Percentiles rank a stretch among this genome's conserved stretches.
Evolutionary conservation across 169 alveolate species (phyloP).

Genomic region (Babesia bovis): DNA sequence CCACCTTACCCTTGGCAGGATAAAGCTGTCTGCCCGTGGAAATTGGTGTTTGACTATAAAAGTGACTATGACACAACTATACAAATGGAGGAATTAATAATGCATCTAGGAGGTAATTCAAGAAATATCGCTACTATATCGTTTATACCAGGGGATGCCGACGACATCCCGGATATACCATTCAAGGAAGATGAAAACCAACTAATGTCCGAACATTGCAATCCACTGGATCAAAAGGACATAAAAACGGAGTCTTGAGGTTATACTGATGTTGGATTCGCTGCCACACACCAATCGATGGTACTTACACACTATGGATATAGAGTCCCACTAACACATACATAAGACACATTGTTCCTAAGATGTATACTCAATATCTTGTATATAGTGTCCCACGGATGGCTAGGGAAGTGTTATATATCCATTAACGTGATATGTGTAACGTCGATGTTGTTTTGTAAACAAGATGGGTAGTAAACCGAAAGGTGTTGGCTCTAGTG

Average conservation of each 20-base stretch:
- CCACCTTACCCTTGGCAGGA: conserved; percentile 61
- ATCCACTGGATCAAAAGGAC: background rate
- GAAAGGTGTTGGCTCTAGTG: too few species aligned
- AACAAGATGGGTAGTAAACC: too few species aligned
- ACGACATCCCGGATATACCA: conserved; percentile 52
- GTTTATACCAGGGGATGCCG: conserved; percentile 48
- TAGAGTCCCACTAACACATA: too few species aligned
- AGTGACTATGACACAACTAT: conserved; percentile 19
- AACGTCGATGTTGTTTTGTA: too few species aligned
- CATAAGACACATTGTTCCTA: too few species aligned
- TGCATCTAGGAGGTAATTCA: conserved; percentile 7
- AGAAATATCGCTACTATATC: conserved; percentile 28
- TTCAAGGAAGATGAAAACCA: conserved; percentile 49
- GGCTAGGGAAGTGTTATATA: too few species aligned
- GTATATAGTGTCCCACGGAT: too few species aligned
- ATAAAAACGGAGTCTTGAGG: background rate
- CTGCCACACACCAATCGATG: background rate
- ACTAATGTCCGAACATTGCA: conserved; percentile 25
- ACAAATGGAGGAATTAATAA: conserved; percentile 31
- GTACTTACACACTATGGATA: background rate
- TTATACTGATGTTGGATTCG: background rate
- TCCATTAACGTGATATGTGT: too few species aligned
- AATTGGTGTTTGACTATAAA: conserved; percentile 14
- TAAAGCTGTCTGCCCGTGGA: conserved; percentile 23
- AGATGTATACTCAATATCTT: too few species aligned